Percentiles rank a stretch among this genome's conserved stretches.
These are phyloP conservation scores for Stachybotrys chartarum DNA, from an alignment of 2,329 filamentous ascomycete species.

Conservation along the genomic window DNA sequence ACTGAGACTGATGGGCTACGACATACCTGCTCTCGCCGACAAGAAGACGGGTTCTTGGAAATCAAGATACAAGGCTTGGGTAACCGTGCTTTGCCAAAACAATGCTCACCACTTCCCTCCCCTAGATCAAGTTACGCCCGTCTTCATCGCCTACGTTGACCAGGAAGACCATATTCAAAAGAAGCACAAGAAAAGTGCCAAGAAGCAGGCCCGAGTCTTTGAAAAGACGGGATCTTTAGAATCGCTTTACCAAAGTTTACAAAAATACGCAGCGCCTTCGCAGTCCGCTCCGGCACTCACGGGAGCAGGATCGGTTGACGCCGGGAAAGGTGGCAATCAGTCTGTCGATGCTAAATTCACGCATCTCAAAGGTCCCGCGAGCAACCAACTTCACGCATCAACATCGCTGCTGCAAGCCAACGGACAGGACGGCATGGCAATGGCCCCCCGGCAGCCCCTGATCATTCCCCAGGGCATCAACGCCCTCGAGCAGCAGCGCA, in stretches of 20 bases:
- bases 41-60: constrained; percentile 24
- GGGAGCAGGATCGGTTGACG: too few species aligned
- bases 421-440: too few species aligned
- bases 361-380: too few species aligned
- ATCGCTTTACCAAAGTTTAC: too few species aligned
- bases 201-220: constrained; percentile 5
- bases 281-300: too few species aligned
- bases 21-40: constrained; percentile 17
- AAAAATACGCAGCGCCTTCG: too few species aligned
- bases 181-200: constrained; percentile 24
- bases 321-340: too few species aligned
- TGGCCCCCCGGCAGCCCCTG: too few species aligned
- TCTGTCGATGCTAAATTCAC: too few species aligned
- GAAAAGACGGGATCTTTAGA: too few species aligned
- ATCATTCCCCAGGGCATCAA: constrained; percentile 14
- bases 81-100: constrained; percentile 17
- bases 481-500: constrained; percentile 30
- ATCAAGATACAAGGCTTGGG: constrained; percentile 27
- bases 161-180: constrained; percentile 18
- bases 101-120: constrained; percentile 19
- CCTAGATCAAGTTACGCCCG: constrained; percentile 12
- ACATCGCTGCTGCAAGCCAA: too few species aligned
- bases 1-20: constrained; percentile 12
- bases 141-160: constrained; percentile 23
- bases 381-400: too few species aligned